A percentile compares a stretch with the other conserved stretches of the same genome.
phyloP scores from a whole-genome alignment of 1,139 yeast species.

The Kodamaea sp. region DNA sequence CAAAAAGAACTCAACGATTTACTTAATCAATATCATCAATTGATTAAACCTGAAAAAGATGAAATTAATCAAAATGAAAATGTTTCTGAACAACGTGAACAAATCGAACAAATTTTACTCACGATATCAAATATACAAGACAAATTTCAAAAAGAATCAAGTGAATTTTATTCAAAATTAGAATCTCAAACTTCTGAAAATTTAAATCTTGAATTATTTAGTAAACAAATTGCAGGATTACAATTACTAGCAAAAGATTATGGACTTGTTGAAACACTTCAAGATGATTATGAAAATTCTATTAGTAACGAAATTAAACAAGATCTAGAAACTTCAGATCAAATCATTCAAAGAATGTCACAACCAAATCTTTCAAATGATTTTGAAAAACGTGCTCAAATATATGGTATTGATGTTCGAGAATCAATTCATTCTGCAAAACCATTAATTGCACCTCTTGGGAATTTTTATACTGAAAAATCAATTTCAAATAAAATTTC shows the following conservation, averaged over 20 bases:
- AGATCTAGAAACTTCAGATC: too few species aligned
- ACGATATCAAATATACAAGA: slow-evolving; percentile 30
- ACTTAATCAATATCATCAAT: slow-evolving; percentile 30
- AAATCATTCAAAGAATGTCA: too few species aligned
- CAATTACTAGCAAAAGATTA: slow-evolving; percentile 74
- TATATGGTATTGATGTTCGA: slow-evolving; percentile 32
- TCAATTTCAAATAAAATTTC: slow-evolving; percentile 54
- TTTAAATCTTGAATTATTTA: slow-evolving; percentile 51
- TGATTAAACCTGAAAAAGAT: slow-evolving; percentile 13
- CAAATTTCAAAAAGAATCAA: slow-evolving; percentile 22
- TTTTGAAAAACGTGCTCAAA: slow-evolving; percentile 29
- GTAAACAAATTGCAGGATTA: slow-evolving; percentile 69
- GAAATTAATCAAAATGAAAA: neutral
- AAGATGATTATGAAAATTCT: slow-evolving; percentile 17
- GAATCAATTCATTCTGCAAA: slow-evolving; percentile 19
- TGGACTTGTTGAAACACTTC: slow-evolving; percentile 59
- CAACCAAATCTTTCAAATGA: neutral
- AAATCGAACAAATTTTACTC: slow-evolving; percentile 32
- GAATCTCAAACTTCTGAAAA: slow-evolving; percentile 5
- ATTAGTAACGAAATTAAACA: too few species aligned
- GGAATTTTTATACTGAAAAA: slow-evolving; percentile 46
- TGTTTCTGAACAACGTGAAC: slow-evolving; percentile 17
- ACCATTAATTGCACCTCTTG: slow-evolving; percentile 30
- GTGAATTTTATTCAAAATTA: slow-evolving; percentile 20
- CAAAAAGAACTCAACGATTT: slow-evolving; percentile 30